These are phyloP conservation scores for Sophora flavescens DNA, from an alignment of 306 rosid genomes.

Conservation along the genomic window DNA sequence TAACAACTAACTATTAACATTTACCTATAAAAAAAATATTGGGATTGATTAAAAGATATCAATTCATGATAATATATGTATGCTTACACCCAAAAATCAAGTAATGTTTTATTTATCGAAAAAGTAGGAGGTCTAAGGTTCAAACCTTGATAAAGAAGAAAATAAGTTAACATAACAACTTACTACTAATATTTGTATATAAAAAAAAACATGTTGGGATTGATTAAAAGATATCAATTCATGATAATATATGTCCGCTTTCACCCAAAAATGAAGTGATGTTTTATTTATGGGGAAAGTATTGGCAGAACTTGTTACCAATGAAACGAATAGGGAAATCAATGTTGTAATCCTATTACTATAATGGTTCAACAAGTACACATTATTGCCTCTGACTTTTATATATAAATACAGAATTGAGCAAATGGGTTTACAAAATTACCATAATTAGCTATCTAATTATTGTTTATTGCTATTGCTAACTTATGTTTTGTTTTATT, in stretches of 20 bases:
- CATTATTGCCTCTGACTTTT: not conserved
- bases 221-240: constrained; percentile 11
- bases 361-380: not conserved
- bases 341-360: not conserved
- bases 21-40: not conserved
- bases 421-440: not conserved
- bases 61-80: not conserved
- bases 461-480: not conserved
- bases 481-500: not conserved
- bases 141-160: too few relatives aligned
- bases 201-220: constrained; percentile 8
- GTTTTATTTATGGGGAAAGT: not conserved
- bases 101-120: not conserved
- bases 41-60: constrained; percentile 23
- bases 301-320: not conserved
- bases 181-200: too few relatives aligned
- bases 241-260: not conserved
- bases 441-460: not conserved
- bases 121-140: too few relatives aligned
- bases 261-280: too few relatives aligned
- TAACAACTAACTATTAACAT: too few relatives aligned
- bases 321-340: not conserved
- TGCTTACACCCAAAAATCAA: not conserved
- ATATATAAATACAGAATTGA: not conserved
- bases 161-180: too few relatives aligned